Conservation (phyloP, 192 early-diverging fungal genomes). For the Backusella psychrophila region DNA sequence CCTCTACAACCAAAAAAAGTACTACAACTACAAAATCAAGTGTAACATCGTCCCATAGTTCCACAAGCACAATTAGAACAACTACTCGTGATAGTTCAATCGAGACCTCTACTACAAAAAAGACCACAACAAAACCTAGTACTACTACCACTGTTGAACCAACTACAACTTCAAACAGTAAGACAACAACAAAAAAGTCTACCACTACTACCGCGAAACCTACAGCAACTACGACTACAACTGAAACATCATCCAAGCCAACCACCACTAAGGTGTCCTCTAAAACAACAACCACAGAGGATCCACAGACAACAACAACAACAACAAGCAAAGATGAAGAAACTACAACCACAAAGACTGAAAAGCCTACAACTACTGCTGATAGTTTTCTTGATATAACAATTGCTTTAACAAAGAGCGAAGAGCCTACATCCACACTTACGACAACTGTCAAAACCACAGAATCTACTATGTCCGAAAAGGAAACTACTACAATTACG, state of each 20-base stretch:
- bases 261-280: not conserved
- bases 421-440: not conserved
- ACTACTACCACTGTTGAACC: not conserved
- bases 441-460: not conserved
- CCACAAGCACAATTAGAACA: not conserved
- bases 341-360: not conserved
- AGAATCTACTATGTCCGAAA: not conserved
- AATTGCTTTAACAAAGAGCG: not conserved
- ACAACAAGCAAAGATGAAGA: not conserved
- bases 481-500: not conserved
- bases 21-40: constrained; percentile 7
- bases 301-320: not conserved
- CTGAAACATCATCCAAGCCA: not conserved
- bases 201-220: not conserved
- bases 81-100: constrained; percentile 7
- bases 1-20: not conserved
- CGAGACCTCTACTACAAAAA: not conserved
- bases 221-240: not conserved
- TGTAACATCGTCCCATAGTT: constrained; percentile 3
- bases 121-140: not conserved
- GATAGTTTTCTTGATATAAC: not conserved
- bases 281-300: not conserved
- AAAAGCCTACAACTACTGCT: not conserved
- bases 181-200: not conserved
- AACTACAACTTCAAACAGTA: not conserved